Base-by-base conservation (phyloP, 1,139 yeast genomes). In the Zygosaccharomyces pseudobailii region DNA sequence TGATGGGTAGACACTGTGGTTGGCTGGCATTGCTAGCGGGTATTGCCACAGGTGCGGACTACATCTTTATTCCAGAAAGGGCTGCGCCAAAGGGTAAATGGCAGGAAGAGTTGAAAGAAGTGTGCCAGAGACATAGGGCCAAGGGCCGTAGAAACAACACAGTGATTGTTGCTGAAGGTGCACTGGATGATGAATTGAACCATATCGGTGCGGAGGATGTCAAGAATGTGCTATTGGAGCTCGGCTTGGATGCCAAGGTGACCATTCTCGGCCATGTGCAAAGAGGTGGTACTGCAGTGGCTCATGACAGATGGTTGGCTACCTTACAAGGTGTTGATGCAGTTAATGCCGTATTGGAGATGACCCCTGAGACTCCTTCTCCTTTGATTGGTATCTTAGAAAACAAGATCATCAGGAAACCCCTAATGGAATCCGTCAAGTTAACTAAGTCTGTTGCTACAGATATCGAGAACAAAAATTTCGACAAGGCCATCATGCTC, bases 1-100 rank as follows among this genome's bases (percentile, higher is more conserved):
- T 85, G n/a, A 85, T 85, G 94, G 94, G 94, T 52, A 76, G 94
- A 67, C 92, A 85, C 61, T 85, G 94, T 72, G 94, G 94, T 55
- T 85, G 94, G 94, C 74, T 85, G 55, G 92, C 87, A 1, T 70
- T 85, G 55, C 84, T 84, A 87, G 85, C 92, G 2, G 92, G 92
- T 58, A 78, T 85, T 50, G 82, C 90, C 22, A 84, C 92, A 13
- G 82, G 86, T 62, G 92, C 94, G 1, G 94, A 85, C 65, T 84
- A 79, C 62, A 83, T 84, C 48, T 80, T 85, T 62, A 84, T 85
- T 48, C 94, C 94, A 8, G 94, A 85, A 69, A 79, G 84, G 66
- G 90, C 94, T 6, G 76, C 84, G 2, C 70, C 75, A 40, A 69
- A 78, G 51, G 70, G 73, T 39, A 75, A 79, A 57, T 80, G 90